Evolutionary conservation across 2,329 filamentous ascomycete species (phyloP), one percentile per base, ranked within the genome.

Genomic region (Sporothrix variecibatus): DNA sequence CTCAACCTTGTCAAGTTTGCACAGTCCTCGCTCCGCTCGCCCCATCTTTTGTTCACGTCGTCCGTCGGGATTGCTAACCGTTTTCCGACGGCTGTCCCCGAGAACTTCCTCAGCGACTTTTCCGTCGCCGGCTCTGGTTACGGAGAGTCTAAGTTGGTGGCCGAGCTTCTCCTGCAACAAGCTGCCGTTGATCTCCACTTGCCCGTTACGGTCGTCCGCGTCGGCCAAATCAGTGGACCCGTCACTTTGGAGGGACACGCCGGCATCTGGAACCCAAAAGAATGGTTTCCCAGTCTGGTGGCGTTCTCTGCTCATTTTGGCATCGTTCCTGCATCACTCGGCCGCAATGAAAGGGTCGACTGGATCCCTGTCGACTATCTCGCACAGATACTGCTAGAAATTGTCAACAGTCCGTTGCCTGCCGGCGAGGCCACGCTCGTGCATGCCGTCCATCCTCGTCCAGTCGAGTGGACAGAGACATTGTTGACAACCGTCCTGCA

Each of bases 321-420:
- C 2, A 11, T 20, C 2, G 3, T 72, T 3, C 71, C 71, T 0
- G 7, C 43, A 0, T 53, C 60, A 2, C 60, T 72, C 2, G 71
- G 71, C 20, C 71, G 60, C 71, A 72, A 72, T 34, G 71, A 72
- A 15, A 7, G n/a, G 1, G 71, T 72, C 31, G 71, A 72, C 46
- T 72, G 60, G 71, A 72, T 67, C 20, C 71, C 71, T 2, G 71
- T 56, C 11, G 71, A 72, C 43, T 7, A 26, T 4, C 12, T 72
- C 11, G 71, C 71, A 28, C 7, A 31, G n/a, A 56, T 72, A 20
- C 9, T 72, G 43, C 12, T 67, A 3, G 71, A 72, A 8, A 12
- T 72, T 23, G 71, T 7, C 7, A 31, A 9, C 28, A 26, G 43
- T 11, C 12, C 71, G 1, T 1, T 46, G 5, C 5, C 28, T 2